Conservation (phyloP, 1,284 basidiomycete species). For the Trichosporon sp. region DNA sequence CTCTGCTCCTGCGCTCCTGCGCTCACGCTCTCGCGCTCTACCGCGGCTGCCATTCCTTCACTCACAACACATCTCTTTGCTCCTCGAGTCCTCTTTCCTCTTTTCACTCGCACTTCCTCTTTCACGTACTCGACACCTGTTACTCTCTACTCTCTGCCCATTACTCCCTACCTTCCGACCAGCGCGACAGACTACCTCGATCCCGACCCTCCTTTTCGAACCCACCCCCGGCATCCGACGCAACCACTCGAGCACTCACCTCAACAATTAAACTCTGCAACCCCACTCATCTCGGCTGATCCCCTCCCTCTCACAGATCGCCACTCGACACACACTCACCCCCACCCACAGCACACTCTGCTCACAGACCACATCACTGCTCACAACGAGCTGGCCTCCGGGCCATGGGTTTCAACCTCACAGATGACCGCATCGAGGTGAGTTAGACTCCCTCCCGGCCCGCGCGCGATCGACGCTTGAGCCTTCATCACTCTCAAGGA, state of each 20-base stretch:
- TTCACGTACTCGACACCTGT: neutral
- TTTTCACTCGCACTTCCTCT: neutral
- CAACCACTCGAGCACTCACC: too few species aligned
- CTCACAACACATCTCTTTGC: neutral
- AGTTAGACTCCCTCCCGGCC: neutral
- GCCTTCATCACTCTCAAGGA: neutral
- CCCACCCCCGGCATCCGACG: neutral
- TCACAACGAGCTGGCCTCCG: conserved; percentile 18
- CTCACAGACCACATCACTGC: neutral
- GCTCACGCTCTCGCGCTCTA: neutral
- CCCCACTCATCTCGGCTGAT: neutral
- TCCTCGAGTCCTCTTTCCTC: too few species aligned
- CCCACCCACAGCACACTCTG: neutral
- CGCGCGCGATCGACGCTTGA: neutral
- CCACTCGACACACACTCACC: neutral
- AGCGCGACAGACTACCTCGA: neutral
- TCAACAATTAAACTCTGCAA: neutral
- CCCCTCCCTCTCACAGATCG: neutral
- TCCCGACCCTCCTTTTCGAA: neutral
- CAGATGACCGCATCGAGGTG: conserved; percentile 65
- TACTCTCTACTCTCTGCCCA: neutral
- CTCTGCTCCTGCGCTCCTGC: too few species aligned
- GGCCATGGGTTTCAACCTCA: conserved; percentile 36
- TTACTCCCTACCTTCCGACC: neutral
- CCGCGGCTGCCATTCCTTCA: neutral